Evolutionary conservation across 2,329 filamentous ascomycete species (phyloP), one percentile per base, ranked within the genome.

Genomic region (Tolypocladium tropicale): DNA sequence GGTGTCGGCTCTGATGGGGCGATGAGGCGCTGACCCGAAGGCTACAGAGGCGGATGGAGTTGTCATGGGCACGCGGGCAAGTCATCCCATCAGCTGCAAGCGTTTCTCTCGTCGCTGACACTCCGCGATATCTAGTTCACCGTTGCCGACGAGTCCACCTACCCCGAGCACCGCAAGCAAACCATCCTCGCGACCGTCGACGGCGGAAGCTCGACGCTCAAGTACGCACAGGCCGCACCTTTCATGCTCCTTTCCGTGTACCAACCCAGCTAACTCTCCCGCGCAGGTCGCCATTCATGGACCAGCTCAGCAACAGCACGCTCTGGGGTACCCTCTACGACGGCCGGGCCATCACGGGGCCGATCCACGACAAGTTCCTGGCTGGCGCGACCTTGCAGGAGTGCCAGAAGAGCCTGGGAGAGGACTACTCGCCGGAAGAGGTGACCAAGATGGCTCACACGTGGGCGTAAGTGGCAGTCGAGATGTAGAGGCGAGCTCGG

Each of bases 281-380:
- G 6, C 18, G 2, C n/a, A 71, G 69, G 41, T 72, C 74, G 0
- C 64, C 69, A 0, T 75, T 77, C 57, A 71, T 78, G 59, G 75
- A 78, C 56, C 63, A 70, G 32, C 64, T 78, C 57, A 68, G 65
- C 54, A 67, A 70, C 25, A 70, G 58, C 30, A 58, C 59, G 7
- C 63, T 76, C 23, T 78, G 76, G 76, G 72, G 73, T 2, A 60
- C 62, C 4, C 62, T 71, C 1, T 78, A 76, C 57, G 76, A 78
- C 39, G 76, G 76, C 0, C 68, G 76, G n/a, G 72, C 71, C 25
- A 67, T 78, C 52, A 62, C 72, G 11, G 66, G 67, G 1, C 65
- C 70, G 10, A 69, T 74, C 3, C 76, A 76, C 46, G 62, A 68
- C 21, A 73, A 73, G 57, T 73, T 74, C 54, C 57, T 69, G 0